Conservation (phyloP, 768 basidiomycete species). For the Pleurotus tuber-regium region DNA sequence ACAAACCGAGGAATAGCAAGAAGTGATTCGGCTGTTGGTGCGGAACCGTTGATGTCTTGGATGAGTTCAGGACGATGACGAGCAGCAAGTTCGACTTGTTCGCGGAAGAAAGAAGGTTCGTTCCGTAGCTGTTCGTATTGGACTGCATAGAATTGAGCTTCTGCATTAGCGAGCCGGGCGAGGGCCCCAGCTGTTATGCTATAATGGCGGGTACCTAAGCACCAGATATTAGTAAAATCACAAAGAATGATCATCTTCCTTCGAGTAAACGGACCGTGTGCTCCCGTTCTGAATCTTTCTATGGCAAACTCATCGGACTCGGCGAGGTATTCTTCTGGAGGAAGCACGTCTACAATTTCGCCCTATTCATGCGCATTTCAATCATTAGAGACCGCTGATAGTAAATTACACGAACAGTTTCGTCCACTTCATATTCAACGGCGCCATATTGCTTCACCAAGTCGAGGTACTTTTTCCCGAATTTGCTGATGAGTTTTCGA, state of each 20-base stretch:
- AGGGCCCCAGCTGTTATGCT: conserved; percentile 4
- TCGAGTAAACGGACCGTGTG: conserved; percentile 1
- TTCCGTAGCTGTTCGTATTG: not conserved
- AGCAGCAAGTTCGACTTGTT: conserved; percentile 1
- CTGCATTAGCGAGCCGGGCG: not conserved
- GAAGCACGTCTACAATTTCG: not conserved
- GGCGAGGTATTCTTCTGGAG: conserved; percentile 6
- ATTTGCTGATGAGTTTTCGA: conserved; percentile 1
- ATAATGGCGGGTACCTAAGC: not conserved
- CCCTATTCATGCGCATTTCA: not conserved
- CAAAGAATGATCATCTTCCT: too few species aligned
- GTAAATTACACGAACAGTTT: not conserved
- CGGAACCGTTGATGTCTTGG: not conserved
- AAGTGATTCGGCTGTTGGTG: not conserved
- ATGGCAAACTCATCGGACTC: conserved; percentile 6
- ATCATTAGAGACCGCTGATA: too few species aligned
- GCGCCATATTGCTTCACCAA: conserved; percentile 6
- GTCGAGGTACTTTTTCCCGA: not conserved
- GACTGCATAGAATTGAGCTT: conserved; percentile 5
- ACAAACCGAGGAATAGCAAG: conserved; percentile 1
- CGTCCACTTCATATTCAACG: conserved; percentile 3
- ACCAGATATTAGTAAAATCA: too few species aligned
- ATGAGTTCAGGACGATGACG: not conserved
- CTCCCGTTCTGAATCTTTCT: not conserved
- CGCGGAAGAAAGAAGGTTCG: not conserved